Percentiles rank a stretch among this genome's conserved stretches.
phyloP scores from a whole-genome alignment of 2,329 filamentous ascomycete genomes.

The Lasiodiplodia theobromae region DNA sequence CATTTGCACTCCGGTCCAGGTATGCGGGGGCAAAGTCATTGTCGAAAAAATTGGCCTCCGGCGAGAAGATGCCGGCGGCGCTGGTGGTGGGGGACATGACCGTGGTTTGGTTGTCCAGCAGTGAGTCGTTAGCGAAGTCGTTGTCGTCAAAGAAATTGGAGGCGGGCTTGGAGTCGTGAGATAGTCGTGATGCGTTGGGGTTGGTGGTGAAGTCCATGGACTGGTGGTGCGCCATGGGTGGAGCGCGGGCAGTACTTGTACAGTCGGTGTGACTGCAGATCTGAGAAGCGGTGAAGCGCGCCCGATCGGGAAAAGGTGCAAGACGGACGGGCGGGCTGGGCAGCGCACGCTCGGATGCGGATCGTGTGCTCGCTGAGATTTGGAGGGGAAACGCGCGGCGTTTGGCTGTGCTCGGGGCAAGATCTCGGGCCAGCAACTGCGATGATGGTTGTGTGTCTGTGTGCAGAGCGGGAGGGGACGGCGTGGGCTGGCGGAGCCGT shows the following conservation, averaged over 20 bases:
- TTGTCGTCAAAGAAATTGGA: conserved; percentile 54
- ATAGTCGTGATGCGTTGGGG: conserved; percentile 44
- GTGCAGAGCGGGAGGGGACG: conserved; percentile 15
- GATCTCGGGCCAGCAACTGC: conserved; percentile 26
- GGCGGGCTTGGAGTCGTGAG: conserved; percentile 47
- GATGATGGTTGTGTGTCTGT: conserved; percentile 29
- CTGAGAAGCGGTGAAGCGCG: conserved; percentile 27
- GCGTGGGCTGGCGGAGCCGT: conserved; percentile 27
- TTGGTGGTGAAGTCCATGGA: conserved; percentile 49
- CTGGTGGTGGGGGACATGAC: conserved; percentile 59
- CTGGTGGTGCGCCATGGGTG: conserved; percentile 44
- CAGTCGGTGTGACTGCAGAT: conserved; percentile 44
- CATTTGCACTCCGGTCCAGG: conserved; percentile 43
- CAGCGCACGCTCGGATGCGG: conserved; percentile 21
- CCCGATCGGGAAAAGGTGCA: conserved; percentile 22
- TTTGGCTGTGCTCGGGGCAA: conserved; percentile 27
- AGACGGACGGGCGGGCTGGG: conserved; percentile 15
- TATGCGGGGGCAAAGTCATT: conserved; percentile 55
- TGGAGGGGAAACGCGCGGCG: conserved; percentile 21
- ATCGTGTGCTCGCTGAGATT: conserved; percentile 23
- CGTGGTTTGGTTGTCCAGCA: conserved; percentile 48
- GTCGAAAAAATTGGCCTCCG: conserved; percentile 58
- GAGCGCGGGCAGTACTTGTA: conserved; percentile 40
- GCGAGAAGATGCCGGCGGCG: conserved; percentile 59
- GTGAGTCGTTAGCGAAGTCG: conserved; percentile 58